Conservation (phyloP, 495 filamentous ascomycete species). For the Aspergillus heteromorphus region DNA sequence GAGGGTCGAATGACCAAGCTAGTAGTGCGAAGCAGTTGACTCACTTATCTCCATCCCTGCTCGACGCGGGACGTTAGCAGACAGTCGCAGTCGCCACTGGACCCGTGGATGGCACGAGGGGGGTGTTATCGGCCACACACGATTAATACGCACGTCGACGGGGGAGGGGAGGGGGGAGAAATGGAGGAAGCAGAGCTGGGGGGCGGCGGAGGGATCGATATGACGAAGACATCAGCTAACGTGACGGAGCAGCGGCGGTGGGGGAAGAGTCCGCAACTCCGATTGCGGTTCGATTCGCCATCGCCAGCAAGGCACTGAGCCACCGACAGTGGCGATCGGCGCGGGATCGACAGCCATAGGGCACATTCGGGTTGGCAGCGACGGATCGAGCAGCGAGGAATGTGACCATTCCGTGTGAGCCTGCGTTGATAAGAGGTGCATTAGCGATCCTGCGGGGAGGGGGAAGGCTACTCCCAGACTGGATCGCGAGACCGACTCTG, state of each 20-base stretch:
- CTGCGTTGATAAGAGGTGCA: neutral
- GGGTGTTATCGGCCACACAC: neutral
- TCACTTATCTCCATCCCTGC: neutral
- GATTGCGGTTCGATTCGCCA: neutral
- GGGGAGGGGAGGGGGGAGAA: neutral
- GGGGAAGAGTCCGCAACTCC: neutral
- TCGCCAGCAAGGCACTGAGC: neutral
- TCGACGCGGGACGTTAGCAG: neutral
- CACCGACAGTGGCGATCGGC: neutral
- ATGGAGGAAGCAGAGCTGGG: neutral
- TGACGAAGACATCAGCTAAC: constrained; percentile 4
- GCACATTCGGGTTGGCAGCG: neutral
- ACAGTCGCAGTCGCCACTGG: neutral
- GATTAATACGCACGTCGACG: neutral
- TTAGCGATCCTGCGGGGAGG: neutral
- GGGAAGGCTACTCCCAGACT: neutral
- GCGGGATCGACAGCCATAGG: neutral
- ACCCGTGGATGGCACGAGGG: neutral
- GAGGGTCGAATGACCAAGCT: neutral
- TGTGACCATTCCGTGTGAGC: neutral
- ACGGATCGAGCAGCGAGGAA: neutral
- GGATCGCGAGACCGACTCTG: neutral
- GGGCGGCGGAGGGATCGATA: neutral
- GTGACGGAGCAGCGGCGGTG: neutral
- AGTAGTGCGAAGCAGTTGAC: neutral